phyloP scores from a whole-genome alignment of 345 rosid genomes.

The Camelina hispida region DNA sequence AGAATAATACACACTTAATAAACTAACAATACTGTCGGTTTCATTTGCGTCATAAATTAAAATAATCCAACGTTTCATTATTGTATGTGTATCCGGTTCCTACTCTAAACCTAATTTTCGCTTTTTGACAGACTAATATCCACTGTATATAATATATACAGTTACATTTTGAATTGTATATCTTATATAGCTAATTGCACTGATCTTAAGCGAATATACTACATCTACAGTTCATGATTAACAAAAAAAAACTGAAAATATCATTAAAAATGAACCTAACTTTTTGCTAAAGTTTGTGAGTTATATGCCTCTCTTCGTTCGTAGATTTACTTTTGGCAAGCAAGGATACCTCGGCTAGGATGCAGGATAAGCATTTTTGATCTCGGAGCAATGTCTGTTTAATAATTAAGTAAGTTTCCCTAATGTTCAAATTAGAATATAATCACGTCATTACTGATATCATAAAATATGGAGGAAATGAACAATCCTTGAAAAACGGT shows the following conservation, averaged over 20 bases:
- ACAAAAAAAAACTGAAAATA: background rate
- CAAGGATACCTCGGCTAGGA: background rate
- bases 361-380: background rate
- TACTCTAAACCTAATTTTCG: slow-evolving; percentile 37
- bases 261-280: background rate
- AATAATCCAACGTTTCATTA: slow-evolving; percentile 11
- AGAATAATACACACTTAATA: background rate
- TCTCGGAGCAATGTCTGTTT: background rate
- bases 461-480: background rate
- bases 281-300: background rate
- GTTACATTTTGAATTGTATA: slow-evolving; percentile 24
- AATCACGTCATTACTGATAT: background rate
- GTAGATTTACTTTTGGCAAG: background rate
- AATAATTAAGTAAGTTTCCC: background rate
- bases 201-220: slow-evolving; percentile 13
- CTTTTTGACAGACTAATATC: slow-evolving; percentile 29
- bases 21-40: background rate
- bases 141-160: background rate
- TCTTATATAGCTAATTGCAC: slow-evolving; percentile 3
- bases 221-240: background rate
- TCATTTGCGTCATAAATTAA: slow-evolving; percentile 1
- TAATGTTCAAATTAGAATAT: background rate
- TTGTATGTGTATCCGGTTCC: slow-evolving; percentile 35
- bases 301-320: background rate
- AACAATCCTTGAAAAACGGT: too few relatives aligned